phyloP scores from a whole-genome alignment of 495 filamentous ascomycete genomes.

The Lasiosphaeriaceae sp. region DNA sequence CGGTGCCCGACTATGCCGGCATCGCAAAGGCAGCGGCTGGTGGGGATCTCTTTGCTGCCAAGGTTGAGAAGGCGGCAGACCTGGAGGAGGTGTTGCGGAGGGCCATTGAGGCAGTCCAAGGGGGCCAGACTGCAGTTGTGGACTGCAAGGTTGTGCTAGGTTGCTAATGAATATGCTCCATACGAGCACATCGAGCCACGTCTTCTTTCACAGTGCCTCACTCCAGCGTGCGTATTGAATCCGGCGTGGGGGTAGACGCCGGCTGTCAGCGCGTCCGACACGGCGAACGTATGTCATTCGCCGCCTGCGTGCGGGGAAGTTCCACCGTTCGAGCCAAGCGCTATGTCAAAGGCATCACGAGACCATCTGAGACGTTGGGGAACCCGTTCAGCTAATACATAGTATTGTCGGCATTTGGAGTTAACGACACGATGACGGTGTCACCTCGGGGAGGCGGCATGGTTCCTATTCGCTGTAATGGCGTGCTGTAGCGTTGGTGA shows the following conservation, averaged over 20 bases:
- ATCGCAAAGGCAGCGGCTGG: slow-evolving; percentile 89
- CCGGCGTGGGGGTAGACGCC: neutral
- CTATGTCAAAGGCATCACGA: neutral
- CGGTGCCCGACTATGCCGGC: slow-evolving; percentile 82
- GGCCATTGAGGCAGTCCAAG: slow-evolving; percentile 64
- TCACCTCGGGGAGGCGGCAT: too few relatives aligned
- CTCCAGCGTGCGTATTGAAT: neutral
- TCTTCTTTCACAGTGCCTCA: neutral
- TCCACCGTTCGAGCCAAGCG: neutral
- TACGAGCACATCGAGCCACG: neutral
- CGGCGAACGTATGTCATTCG: neutral
- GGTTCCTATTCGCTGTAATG: too few relatives aligned
- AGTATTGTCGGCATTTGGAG: too few relatives aligned
- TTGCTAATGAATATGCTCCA: slow-evolving; percentile 22
- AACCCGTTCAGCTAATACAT: too few relatives aligned
- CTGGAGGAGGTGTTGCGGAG: slow-evolving; percentile 58
- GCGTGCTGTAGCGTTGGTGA: too few relatives aligned
- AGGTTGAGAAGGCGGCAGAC: slow-evolving; percentile 57
- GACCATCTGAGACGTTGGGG: neutral
- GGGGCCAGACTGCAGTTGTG: slow-evolving; percentile 65
- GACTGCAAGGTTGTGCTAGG: slow-evolving; percentile 45
- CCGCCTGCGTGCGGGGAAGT: slow-evolving; percentile 1
- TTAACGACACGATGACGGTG: too few relatives aligned
- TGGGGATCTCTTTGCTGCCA: slow-evolving; percentile 62
- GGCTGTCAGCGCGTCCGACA: neutral